These are phyloP conservation scores for Pyropia yezoensis DNA, from an alignment of 23 red algal genomes.

Conservation along the genomic window DNA sequence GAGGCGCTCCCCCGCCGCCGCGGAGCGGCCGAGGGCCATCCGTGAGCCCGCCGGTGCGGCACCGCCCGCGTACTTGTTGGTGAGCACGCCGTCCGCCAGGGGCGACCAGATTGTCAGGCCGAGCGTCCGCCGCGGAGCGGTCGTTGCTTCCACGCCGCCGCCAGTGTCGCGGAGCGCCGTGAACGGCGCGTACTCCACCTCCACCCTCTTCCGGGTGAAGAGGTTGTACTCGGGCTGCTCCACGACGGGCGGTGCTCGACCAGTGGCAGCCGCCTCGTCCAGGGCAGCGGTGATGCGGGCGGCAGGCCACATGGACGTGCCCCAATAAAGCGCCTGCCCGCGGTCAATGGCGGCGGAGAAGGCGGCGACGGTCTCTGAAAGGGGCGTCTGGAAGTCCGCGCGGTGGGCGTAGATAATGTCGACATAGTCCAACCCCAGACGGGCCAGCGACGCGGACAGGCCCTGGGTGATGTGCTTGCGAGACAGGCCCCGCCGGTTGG, in stretches of 20 bases:
- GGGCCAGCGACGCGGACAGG: background rate
- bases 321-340: conserved; percentile 21
- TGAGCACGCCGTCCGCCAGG: conserved; percentile 15
- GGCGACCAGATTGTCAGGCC: conserved; percentile 23
- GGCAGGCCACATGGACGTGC: conserved; percentile 10
- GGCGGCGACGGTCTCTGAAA: conserved; percentile 22
- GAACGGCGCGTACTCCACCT: conserved; percentile 18
- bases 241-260: conserved; percentile 1
- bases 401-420: conserved; percentile 26
- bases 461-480: conserved; percentile 25
- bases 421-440: conserved; percentile 15
- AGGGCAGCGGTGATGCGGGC: conserved; percentile 10
- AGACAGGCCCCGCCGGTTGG: conserved; percentile 11
- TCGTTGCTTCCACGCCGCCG: no score
- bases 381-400: conserved; percentile 3
- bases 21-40: conserved; percentile 1
- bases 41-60: conserved; percentile 7
- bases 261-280: background rate
- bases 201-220: conserved; percentile 9
- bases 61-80: conserved; percentile 11
- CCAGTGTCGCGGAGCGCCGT: background rate
- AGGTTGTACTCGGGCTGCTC: conserved; percentile 35
- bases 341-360: conserved; percentile 9
- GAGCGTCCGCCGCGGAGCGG: background rate
- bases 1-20: background rate